These are phyloP conservation scores for Aspergillus ostianus DNA, from an alignment of 495 filamentous ascomycete species.

Conservation along the genomic window DNA sequence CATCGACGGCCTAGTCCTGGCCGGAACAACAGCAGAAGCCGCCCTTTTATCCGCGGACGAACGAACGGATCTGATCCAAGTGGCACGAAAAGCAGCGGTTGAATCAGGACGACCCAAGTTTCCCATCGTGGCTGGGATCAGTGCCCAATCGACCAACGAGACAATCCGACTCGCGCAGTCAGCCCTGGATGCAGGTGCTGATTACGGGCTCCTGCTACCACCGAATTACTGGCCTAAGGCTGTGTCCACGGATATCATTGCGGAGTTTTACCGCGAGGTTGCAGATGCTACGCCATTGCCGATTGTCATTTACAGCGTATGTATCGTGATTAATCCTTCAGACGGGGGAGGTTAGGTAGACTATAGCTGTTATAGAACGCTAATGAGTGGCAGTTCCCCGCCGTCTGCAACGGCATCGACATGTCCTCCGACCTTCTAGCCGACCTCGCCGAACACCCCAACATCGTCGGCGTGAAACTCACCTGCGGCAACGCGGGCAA, in stretches of 20 bases:
- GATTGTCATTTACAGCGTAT: conserved; percentile 55
- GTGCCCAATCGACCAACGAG: conserved; percentile 59
- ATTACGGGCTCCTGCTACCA: conserved; percentile 57
- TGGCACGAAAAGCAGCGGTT: conserved; percentile 50
- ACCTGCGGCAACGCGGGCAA: conserved; percentile 68
- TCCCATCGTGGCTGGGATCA: conserved; percentile 57
- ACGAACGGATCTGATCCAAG: conserved; percentile 43
- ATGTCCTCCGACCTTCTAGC: conserved; percentile 57
- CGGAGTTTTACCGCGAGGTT: conserved; percentile 56
- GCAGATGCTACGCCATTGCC: conserved; percentile 48
- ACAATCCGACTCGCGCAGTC: conserved; percentile 64
- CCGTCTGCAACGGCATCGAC: conserved; percentile 65
- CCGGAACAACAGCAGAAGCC: conserved; percentile 61
- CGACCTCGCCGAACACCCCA: conserved; percentile 45
- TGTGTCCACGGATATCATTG: conserved; percentile 53
- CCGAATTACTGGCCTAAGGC: conserved; percentile 58
- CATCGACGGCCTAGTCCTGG: conserved; percentile 53
- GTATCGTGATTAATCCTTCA: too few species aligned
- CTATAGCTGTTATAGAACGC: too few species aligned
- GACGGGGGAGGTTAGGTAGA: too few species aligned
- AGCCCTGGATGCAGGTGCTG: conserved; percentile 49
- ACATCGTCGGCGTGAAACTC: conserved; percentile 61
- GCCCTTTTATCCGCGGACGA: conserved; percentile 56
- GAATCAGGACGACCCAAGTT: conserved; percentile 20
- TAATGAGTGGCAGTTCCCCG: conserved; percentile 50